Base-by-base conservation (phyloP, 2,329 filamentous ascomycete genomes). In the Talaromyces sp. region DNA sequence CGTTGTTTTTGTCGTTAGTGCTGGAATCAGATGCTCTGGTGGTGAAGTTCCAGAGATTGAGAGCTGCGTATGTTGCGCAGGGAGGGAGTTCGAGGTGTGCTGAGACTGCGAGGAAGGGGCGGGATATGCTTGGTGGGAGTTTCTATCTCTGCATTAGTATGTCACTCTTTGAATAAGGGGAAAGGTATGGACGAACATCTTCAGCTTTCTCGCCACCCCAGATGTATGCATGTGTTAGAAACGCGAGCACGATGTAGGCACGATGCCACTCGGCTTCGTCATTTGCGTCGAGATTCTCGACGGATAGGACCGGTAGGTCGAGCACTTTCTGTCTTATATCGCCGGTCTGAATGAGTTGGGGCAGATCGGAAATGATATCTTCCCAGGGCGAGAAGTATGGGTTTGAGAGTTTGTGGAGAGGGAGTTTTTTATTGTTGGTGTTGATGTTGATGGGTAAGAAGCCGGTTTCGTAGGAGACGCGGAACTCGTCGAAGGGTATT, bases 201-300 rank as follows among this genome's bases (percentile, higher is more conserved):
- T 84, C 81, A 0, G 92, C 89, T 58, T 80, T 83, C 29, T 90
- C 85, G 19, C 89, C 91, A 61, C 92, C 91, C 93, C 93, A 97
- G 19, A 96, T 87, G 74, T 96, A 94, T 5, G 87, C 88, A 75
- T 97, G 92, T 0, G 89, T 85, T 54, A 96, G 82, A 73, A 93
- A 93, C 0, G 85, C 87, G 38, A 96, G 82, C 3, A 94, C 81
- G 1, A 88, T 83, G 76, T 94, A 95, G 61, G 91, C 91, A 70
- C 92, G 87, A 72, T 91, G 88, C 93, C 93, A 97, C 84, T 97
- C 91, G 68, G 90, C 84, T 71, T 94, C 91, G 68, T 89, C 87
- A 22, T 53, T 3, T 13, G 22, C n/a, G 78, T 89, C 85, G 72
- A 98, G 86, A 72, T 88, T 85, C 68, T 88, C 83, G 59, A 92